Conservation (phyloP, 2,329 filamentous ascomycete species). For the Aspergillus awamori region DNA sequence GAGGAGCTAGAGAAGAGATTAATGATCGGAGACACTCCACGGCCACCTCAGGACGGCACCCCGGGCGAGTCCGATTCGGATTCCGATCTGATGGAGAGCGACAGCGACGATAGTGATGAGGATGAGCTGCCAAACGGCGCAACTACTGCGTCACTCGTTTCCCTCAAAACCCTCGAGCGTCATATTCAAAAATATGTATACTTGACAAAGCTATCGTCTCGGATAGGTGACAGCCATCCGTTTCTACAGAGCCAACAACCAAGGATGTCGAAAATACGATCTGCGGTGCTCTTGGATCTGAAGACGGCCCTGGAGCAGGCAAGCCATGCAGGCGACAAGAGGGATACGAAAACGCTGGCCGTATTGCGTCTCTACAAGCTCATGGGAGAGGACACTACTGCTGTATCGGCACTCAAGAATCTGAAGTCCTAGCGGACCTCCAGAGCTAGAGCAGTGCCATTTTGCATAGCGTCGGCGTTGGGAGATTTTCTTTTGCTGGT, state of each 20-base stretch:
- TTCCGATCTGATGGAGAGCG: slow-evolving; percentile 38
- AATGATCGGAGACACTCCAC: slow-evolving; percentile 59
- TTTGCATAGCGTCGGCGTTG: slow-evolving; percentile 52
- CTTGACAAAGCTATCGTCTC: slow-evolving; percentile 54
- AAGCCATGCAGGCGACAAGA: slow-evolving; percentile 40
- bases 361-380: slow-evolving; percentile 64
- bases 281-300: slow-evolving; percentile 67
- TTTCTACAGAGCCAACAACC: slow-evolving; percentile 62
- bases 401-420: slow-evolving; percentile 59
- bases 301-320: slow-evolving; percentile 64
- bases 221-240: slow-evolving; percentile 61
- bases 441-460: neutral
- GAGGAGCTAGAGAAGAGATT: slow-evolving; percentile 68
- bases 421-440: slow-evolving; percentile 25
- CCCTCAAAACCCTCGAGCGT: slow-evolving; percentile 53
- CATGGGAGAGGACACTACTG: slow-evolving; percentile 62
- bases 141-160: slow-evolving; percentile 35
- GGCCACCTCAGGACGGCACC: slow-evolving; percentile 20
- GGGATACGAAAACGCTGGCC: slow-evolving; percentile 52
- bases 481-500: slow-evolving; percentile 17
- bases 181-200: slow-evolving; percentile 63
- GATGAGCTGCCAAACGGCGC: slow-evolving; percentile 43
- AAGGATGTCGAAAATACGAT: slow-evolving; percentile 60
- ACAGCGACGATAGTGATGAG: slow-evolving; percentile 31
- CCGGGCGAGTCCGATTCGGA: slow-evolving; percentile 36